Evolutionary conservation across 2,329 filamentous ascomycete genomes (phyloP).

Genomic region (Diaporthe eres): DNA sequence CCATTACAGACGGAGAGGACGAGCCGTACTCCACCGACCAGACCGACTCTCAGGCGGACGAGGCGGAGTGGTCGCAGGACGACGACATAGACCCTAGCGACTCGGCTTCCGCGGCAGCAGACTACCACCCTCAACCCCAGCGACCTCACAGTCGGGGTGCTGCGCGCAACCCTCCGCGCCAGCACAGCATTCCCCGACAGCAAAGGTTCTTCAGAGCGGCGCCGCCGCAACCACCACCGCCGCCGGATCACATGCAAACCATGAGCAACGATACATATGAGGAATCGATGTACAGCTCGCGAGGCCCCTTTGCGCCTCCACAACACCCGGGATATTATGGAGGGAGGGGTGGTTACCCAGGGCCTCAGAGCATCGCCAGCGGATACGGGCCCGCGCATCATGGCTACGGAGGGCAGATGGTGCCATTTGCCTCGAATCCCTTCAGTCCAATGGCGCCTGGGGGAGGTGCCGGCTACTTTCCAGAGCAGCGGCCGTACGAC

Average conservation of each 20-base stretch:
- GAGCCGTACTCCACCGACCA: conserved; percentile 55
- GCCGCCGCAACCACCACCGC: conserved; percentile 58
- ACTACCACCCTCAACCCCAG: conserved; percentile 49
- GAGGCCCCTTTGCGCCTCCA: conserved; percentile 52
- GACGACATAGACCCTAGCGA: conserved; percentile 71
- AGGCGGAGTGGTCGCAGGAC: conserved; percentile 56
- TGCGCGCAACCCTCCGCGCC: conserved; percentile 56
- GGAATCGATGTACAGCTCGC: conserved; percentile 58
- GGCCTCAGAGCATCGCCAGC: conserved; percentile 62
- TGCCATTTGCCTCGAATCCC: conserved; percentile 62
- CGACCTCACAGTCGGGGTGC: conserved; percentile 51
- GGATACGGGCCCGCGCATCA: conserved; percentile 57
- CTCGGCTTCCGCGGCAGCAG: conserved; percentile 66
- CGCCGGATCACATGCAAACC: conserved; percentile 46
- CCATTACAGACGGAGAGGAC: conserved; percentile 57
- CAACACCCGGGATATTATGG: conserved; percentile 51
- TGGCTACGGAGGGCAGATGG: conserved; percentile 58
- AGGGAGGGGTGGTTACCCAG: conserved; percentile 52
- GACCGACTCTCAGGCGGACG: conserved; percentile 51
- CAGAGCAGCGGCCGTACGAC: conserved; percentile 59
- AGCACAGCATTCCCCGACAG: conserved; percentile 54
- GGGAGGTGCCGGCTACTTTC: conserved; percentile 58
- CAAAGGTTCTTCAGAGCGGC: conserved; percentile 47
- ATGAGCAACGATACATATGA: conserved; percentile 77
- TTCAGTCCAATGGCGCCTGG: conserved; percentile 58